Evolutionary conservation across 805 yeast species (phyloP).

Genomic region (Ogataea populi-albae): DNA sequence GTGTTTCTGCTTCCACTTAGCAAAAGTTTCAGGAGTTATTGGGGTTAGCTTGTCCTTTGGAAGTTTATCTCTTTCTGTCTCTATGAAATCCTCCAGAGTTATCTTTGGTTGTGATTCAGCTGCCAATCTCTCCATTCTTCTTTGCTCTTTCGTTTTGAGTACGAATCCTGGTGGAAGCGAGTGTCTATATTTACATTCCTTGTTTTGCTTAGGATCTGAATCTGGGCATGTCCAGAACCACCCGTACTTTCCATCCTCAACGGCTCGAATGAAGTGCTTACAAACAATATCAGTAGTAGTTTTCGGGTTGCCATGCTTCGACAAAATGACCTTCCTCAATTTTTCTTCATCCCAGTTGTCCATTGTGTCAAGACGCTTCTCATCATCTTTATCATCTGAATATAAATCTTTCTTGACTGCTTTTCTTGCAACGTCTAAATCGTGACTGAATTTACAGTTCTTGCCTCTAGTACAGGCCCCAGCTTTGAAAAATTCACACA

Average conservation of each 20-base stretch:
- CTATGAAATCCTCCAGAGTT: slow-evolving; percentile 93
- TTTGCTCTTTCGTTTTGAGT: slow-evolving; percentile 94
- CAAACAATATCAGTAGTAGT: slow-evolving; percentile 95
- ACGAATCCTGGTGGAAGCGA: slow-evolving; percentile 96
- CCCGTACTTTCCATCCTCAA: slow-evolving; percentile 95
- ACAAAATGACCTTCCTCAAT: slow-evolving; percentile 76
- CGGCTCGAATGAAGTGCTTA: slow-evolving; percentile 92
- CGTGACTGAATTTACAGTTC: slow-evolving; percentile 92
- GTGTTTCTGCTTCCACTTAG: slow-evolving; percentile 78
- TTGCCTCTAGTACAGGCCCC: slow-evolving; percentile 82
- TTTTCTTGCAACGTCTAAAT: slow-evolving; percentile 79
- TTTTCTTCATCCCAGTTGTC: slow-evolving; percentile 97
- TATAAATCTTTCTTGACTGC: slow-evolving; percentile 89
- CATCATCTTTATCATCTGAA: slow-evolving; percentile 71
- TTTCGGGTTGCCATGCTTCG: slow-evolving; percentile 92
- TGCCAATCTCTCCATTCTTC: slow-evolving; percentile 82
- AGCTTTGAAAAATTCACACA: slow-evolving; percentile 84
- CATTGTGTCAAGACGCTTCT: slow-evolving; percentile 69
- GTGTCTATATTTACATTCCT: slow-evolving; percentile 87
- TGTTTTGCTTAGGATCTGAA: slow-evolving; percentile 58
- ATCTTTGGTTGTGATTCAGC: slow-evolving; percentile 82
- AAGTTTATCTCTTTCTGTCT: slow-evolving; percentile 83
- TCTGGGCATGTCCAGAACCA: slow-evolving; percentile 99
- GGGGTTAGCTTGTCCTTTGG: slow-evolving; percentile 79
- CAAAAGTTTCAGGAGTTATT: slow-evolving; percentile 76